Conservation (phyloP, 306 rosid species). For the Rosa chinensis region DNA sequence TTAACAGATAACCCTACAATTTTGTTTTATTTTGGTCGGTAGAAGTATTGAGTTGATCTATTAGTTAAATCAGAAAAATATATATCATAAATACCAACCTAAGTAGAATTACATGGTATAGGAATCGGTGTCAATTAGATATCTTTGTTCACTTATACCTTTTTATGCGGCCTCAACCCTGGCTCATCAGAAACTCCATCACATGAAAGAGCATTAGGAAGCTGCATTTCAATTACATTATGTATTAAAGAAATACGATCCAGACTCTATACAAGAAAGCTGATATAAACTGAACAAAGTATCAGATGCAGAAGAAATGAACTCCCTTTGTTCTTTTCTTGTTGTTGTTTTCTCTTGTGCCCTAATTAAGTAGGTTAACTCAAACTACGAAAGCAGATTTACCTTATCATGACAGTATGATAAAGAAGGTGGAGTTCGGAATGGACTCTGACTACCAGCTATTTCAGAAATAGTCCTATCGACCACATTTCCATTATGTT, state of each 20-base stretch:
- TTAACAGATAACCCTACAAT: background rate
- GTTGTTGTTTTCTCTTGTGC: background rate
- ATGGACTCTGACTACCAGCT: conserved; percentile 61
- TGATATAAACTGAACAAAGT: background rate
- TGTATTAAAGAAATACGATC: conserved; percentile 24
- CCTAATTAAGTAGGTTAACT: background rate
- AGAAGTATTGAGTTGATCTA: background rate
- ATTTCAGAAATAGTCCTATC: conserved; percentile 33
- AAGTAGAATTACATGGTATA: background rate
- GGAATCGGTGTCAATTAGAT: background rate
- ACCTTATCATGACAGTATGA: conserved; percentile 74
- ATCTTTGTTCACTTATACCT: conserved; percentile 41
- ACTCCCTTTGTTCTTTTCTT: background rate
- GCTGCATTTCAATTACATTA: conserved; percentile 45
- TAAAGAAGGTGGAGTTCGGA: conserved; percentile 84
- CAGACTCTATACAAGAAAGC: background rate
- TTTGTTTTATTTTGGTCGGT: background rate
- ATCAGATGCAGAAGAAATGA: background rate
- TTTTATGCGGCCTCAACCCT: conserved; percentile 67
- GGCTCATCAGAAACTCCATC: conserved; percentile 44
- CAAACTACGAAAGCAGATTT: conserved; percentile 23
- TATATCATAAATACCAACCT: background rate
- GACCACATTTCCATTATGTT: conserved; percentile 23
- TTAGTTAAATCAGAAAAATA: background rate
- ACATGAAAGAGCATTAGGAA: conserved; percentile 40